phyloP scores from a whole-genome alignment of 257 asterid genomes.

The Haberlea rhodopensis region DNA sequence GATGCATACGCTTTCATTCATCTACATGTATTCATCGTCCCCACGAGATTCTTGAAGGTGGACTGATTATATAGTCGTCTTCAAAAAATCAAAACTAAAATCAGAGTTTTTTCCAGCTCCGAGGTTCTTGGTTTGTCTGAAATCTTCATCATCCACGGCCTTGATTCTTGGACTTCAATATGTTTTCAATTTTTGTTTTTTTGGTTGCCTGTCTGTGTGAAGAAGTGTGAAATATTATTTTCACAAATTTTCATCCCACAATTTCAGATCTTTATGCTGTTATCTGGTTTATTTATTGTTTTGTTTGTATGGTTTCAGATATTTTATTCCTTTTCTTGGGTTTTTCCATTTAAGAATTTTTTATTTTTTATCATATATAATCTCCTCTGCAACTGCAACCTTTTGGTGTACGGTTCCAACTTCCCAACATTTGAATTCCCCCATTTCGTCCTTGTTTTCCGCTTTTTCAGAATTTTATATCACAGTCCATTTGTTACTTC shows the following conservation, averaged over 20 bases:
- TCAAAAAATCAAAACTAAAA: background rate
- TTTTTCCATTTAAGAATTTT: slow-evolving; percentile 31
- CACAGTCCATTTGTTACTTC: slow-evolving; percentile 17
- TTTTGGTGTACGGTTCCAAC: slow-evolving; percentile 37
- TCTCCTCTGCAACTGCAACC: slow-evolving; percentile 32
- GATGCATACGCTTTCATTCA: background rate
- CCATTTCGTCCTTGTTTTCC: slow-evolving; percentile 40
- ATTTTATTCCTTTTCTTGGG: slow-evolving; percentile 2
- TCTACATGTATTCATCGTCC: slow-evolving; percentile 21
- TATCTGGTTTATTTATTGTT: slow-evolving; percentile 18
- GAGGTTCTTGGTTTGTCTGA: slow-evolving; percentile 5
- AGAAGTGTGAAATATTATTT: background rate
- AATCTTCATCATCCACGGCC: background rate
- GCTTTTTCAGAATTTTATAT: slow-evolving; percentile 22
- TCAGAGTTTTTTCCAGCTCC: background rate
- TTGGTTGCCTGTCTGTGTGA: background rate
- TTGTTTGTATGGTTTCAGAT: slow-evolving; percentile 17
- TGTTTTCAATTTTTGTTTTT: background rate
- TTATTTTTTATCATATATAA: slow-evolving; percentile 4
- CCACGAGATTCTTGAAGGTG: slow-evolving; percentile 11
- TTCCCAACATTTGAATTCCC: slow-evolving; percentile 50
- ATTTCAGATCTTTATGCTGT: slow-evolving; percentile 27
- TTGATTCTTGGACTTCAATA: background rate
- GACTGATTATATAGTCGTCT: slow-evolving; percentile 3
- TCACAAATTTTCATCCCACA: background rate